Evolutionary conservation across 2,329 filamentous ascomycete species (phyloP).

Genomic region (Xylariomycetidae sp.): DNA sequence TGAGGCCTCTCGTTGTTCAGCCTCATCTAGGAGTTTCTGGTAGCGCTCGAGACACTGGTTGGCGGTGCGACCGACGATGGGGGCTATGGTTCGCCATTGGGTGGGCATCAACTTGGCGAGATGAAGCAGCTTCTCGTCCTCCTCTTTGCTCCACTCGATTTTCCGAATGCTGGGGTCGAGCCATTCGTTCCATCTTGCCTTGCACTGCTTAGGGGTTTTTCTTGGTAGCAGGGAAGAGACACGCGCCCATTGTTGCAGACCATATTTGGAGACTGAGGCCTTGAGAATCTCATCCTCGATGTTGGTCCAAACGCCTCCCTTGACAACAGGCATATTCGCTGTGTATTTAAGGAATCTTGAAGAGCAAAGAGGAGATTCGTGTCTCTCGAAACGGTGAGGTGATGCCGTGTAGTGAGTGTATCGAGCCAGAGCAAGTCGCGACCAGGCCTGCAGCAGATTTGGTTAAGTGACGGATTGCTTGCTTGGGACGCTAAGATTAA

Average conservation of each 20-base stretch:
- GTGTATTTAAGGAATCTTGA: no score
- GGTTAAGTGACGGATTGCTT: no score
- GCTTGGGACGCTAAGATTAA: no score
- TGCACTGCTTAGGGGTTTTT: slow-evolving; percentile 98
- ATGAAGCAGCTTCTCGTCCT: slow-evolving; percentile 95
- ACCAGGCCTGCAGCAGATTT: no score
- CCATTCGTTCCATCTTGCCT: slow-evolving; percentile 98
- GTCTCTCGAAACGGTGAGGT: no score
- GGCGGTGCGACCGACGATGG: slow-evolving; percentile 91
- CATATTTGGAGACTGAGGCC: slow-evolving; percentile 90
- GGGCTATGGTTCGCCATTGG: slow-evolving; percentile 97
- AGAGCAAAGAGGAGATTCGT: no score
- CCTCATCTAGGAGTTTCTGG: slow-evolving; percentile 92
- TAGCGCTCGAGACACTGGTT: slow-evolving; percentile 97
- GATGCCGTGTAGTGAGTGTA: no score
- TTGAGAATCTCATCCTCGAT: slow-evolving; percentile 96
- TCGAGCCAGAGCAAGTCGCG: no score
- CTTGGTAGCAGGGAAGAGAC: slow-evolving; percentile 94
- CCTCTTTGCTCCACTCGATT: slow-evolving; percentile 98
- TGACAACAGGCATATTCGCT: slow-evolving; percentile 63
- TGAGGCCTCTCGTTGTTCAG: slow-evolving; percentile 79
- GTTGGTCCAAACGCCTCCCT: slow-evolving; percentile 72
- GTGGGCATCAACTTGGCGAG: slow-evolving; percentile 98
- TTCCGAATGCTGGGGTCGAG: slow-evolving; percentile 96
- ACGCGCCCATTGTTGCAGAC: slow-evolving; percentile 95